Evolutionary conservation across 2,329 filamentous ascomycete species (phyloP).

Genomic region (Xylariaceae sp.): DNA sequence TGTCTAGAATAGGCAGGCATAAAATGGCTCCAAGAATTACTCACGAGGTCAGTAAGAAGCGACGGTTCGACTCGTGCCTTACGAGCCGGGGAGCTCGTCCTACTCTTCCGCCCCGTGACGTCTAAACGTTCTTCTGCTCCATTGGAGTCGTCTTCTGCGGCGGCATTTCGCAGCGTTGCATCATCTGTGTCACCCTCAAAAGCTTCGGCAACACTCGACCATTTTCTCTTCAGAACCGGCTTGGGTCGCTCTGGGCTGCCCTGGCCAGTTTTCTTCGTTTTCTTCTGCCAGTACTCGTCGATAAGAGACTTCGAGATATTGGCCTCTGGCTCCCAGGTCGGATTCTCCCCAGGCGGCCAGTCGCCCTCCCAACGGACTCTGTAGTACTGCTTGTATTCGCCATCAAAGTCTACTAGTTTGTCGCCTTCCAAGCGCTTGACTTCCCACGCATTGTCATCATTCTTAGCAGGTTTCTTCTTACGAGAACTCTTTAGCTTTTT

Average conservation of each 20-base stretch:
- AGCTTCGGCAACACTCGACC: conserved; percentile 36
- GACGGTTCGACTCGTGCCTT: conserved; percentile 1
- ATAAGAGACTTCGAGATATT: conserved; percentile 46
- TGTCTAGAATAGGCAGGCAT: no score
- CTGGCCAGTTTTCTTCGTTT: conserved; percentile 17
- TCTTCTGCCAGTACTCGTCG: conserved; percentile 39
- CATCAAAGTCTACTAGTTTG: conserved; percentile 36
- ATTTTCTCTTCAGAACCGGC: conserved; percentile 25
- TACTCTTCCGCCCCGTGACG: conserved; percentile 15
- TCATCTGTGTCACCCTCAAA: conserved; percentile 27
- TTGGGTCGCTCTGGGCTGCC: not conserved
- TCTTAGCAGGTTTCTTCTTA: conserved; percentile 21
- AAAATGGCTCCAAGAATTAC: no score
- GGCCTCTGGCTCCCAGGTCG: conserved; percentile 56
- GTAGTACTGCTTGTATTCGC: conserved; percentile 42
- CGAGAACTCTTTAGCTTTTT: conserved; percentile 1
- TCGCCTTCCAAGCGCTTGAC: conserved; percentile 46
- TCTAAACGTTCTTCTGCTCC: conserved; percentile 19
- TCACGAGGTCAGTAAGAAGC: no score
- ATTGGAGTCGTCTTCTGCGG: conserved; percentile 2
- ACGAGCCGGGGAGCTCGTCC: not conserved
- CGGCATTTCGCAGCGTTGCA: not conserved
- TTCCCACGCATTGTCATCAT: conserved; percentile 36
- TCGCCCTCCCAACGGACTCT: conserved; percentile 55
- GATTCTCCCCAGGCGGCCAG: conserved; percentile 56